These are phyloP conservation scores for Lentinula edodes DNA, from an alignment of 768 basidiomycete species.

Conservation along the genomic window DNA sequence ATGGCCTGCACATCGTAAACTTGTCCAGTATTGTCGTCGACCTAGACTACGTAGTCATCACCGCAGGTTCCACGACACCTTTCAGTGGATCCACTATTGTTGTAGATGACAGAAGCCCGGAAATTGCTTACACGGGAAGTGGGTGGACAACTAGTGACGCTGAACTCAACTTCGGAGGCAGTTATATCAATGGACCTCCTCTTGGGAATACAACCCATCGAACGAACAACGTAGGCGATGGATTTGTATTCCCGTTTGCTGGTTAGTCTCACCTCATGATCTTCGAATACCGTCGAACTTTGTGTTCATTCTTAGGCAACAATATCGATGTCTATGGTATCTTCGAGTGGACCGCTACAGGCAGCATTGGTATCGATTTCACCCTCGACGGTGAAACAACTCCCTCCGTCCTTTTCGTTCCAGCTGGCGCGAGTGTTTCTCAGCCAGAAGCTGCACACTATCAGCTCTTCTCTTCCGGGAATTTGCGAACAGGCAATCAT, in stretches of 20 bases:
- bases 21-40: not conserved
- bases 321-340: not conserved
- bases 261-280: not conserved
- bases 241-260: not conserved
- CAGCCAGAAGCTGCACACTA: not conserved
- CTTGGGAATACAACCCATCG: constrained; percentile 4
- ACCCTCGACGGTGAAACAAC: not conserved
- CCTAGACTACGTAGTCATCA: constrained; percentile 1
- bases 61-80: not conserved
- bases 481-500: not conserved
- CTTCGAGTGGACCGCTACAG: not conserved
- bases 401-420: not conserved
- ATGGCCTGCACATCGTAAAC: not conserved
- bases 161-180: not conserved
- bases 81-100: not conserved
- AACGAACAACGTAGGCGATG: not conserved
- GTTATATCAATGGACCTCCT: not conserved
- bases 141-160: not conserved
- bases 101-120: not conserved
- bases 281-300: too few species aligned
- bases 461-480: not conserved
- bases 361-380: not conserved
- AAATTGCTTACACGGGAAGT: not conserved
- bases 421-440: not conserved
- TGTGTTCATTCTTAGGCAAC: not conserved